Conservation (phyloP, 106 monocot genomes). For the Allium fistulosum region DNA sequence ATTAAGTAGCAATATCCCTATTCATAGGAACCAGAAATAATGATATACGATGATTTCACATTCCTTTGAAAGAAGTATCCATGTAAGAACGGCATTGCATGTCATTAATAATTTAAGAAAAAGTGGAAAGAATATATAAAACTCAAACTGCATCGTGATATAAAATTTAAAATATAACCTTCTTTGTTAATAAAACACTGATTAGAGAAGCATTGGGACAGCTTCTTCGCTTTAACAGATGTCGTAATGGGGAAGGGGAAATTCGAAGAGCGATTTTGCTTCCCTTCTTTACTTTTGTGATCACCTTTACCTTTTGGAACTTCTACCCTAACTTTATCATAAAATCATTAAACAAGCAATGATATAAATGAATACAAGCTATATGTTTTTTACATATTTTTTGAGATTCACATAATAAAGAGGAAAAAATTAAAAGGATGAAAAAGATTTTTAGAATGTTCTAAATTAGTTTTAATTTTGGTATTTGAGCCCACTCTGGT, state of each 20-base stretch:
- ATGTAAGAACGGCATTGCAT: too few relatives aligned
- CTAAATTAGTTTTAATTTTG: too few relatives aligned
- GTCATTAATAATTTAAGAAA: background rate
- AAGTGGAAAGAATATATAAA: background rate
- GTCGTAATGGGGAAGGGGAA: slow-evolving; percentile 4
- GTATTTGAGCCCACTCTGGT: too few relatives aligned
- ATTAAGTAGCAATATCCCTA: too few relatives aligned
- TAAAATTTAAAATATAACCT: background rate
- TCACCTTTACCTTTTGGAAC: slow-evolving; percentile 2
- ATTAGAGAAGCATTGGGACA: background rate
- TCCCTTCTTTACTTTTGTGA: background rate
- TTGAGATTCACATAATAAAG: slow-evolving; percentile 1
- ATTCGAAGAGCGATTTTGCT: background rate
- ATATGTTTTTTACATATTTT: background rate
- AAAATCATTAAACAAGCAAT: slow-evolving; percentile 1
- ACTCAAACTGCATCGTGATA: background rate
- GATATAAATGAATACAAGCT: slow-evolving; percentile 1
- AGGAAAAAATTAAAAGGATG: background rate
- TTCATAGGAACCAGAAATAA: too few relatives aligned
- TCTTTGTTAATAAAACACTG: background rate
- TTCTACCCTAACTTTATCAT: slow-evolving; percentile 6
- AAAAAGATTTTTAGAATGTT: background rate
- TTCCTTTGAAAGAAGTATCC: too few relatives aligned
- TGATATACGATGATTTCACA: too few relatives aligned
- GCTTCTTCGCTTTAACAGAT: background rate